A percentile compares a stretch with the other conserved stretches of the same genome.
Conservation (phyloP, 2,329 filamentous ascomycete genomes). For the Nemania diffusa region DNA sequence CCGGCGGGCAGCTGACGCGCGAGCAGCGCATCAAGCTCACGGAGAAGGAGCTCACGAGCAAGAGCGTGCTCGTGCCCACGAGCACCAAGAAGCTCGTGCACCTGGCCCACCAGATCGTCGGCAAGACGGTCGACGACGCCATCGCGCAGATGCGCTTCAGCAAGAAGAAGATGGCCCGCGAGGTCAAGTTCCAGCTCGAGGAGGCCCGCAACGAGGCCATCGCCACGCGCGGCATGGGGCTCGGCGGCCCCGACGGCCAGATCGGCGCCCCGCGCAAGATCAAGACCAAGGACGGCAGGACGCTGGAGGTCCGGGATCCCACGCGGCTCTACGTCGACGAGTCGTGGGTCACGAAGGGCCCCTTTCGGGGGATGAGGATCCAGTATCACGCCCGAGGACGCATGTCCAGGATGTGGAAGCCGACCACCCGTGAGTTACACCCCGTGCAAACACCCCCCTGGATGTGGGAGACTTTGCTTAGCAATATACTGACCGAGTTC, state of each 20-base stretch:
- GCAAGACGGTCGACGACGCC: constrained; percentile 94
- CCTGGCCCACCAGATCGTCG: constrained; percentile 86
- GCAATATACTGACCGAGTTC: constrained; percentile 39
- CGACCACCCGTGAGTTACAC: constrained; percentile 75
- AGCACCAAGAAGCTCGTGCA: constrained; percentile 91
- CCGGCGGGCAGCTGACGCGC: constrained; percentile 72
- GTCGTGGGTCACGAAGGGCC: constrained; percentile 88
- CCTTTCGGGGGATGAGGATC: constrained; percentile 64
- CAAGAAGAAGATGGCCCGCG: constrained; percentile 89
- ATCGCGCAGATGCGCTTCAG: constrained; percentile 95
- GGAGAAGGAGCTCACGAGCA: constrained; percentile 65
- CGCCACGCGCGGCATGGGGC: constrained; percentile 84
- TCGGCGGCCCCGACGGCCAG: constrained; percentile 61
- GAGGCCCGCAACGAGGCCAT: constrained; percentile 84
- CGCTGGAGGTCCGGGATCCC: constrained; percentile 75
- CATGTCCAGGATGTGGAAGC: constrained; percentile 74
- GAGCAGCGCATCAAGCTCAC: constrained; percentile 74
- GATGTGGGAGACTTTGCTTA: not conserved
- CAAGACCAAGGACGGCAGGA: constrained; percentile 78
- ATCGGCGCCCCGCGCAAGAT: constrained; percentile 64
- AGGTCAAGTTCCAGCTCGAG: constrained; percentile 82
- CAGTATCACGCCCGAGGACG: constrained; percentile 82
- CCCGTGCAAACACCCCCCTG: constrained; percentile 17
- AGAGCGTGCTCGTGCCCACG: constrained; percentile 81
- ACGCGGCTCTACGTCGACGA: constrained; percentile 90